Conservation (phyloP, 352 stramenopile species). For the Globisporangium irregulare region DNA sequence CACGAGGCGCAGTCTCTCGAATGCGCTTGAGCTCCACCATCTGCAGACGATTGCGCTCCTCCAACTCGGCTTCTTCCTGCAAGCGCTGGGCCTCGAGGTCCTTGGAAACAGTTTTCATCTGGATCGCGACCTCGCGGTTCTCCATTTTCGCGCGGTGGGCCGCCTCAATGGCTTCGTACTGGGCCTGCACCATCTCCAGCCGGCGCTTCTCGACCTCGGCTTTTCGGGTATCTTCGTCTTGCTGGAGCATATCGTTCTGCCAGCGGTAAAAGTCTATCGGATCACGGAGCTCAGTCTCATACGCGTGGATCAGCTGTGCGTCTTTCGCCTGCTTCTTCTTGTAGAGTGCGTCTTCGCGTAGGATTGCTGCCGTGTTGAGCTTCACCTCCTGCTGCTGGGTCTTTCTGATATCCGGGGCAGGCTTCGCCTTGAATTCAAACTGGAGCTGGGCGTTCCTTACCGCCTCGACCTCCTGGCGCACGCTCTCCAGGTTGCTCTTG, state of each 20-base stretch:
- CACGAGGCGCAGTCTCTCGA: constrained; percentile 71
- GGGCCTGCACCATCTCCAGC: constrained; percentile 80
- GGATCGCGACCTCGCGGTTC: constrained; percentile 76
- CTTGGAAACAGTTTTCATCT: constrained; percentile 76
- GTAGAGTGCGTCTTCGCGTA: constrained; percentile 90
- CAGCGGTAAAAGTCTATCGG: constrained; percentile 90
- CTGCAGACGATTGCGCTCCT: constrained; percentile 51
- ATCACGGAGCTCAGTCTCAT: constrained; percentile 89
- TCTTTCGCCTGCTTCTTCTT: constrained; percentile 92
- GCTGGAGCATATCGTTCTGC: constrained; percentile 82
- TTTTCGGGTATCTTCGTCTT: constrained; percentile 67
- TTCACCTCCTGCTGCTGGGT: constrained; percentile 53
- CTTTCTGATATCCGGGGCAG: constrained; percentile 40
- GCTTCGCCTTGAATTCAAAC: constrained; percentile 80
- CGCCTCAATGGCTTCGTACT: constrained; percentile 75
- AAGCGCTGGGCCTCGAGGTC: constrained; percentile 63
- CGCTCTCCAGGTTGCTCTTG: constrained; percentile 69
- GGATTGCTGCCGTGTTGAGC: constrained; percentile 86
- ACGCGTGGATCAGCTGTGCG: constrained; percentile 79
- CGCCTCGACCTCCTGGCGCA: constrained; percentile 69
- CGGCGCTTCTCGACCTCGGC: constrained; percentile 75
- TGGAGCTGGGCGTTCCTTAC: constrained; percentile 47
- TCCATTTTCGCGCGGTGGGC: constrained; percentile 63
- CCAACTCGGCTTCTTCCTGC: constrained; percentile 48
- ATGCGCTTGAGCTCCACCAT: constrained; percentile 72